Evolutionary conservation across 2,329 filamentous ascomycete genomes (phyloP).

Genomic region (Aspergillus sojae): DNA sequence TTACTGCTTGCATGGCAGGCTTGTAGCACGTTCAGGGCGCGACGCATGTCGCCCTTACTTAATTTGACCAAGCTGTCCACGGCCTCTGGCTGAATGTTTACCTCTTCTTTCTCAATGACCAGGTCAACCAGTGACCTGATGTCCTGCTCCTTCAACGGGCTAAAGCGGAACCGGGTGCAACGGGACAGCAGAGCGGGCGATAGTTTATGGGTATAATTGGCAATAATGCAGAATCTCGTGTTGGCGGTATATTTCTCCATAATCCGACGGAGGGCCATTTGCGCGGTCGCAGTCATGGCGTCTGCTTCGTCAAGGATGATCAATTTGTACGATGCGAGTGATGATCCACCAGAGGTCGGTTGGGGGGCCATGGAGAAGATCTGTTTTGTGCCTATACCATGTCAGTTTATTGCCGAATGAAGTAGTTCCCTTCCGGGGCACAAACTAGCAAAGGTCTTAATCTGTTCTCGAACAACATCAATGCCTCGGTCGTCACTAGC

Average conservation of each 20-base stretch:
- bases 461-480: conserved; percentile 96
- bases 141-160: conserved; percentile 84
- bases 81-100: conserved; percentile 80
- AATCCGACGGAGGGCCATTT: conserved; percentile 94
- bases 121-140: conserved; percentile 84
- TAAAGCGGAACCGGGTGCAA: conserved; percentile 94
- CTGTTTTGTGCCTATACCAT: conserved; percentile 71
- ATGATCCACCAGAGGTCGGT: conserved; percentile 44
- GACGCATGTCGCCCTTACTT: conserved; percentile 94
- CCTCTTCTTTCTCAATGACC: conserved; percentile 82
- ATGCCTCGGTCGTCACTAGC: conserved; percentile 97
- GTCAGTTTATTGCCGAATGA: background rate
- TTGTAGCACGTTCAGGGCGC: conserved; percentile 92
- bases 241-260: conserved; percentile 99
- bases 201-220: conserved; percentile 98
- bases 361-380: conserved; percentile 74
- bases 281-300: conserved; percentile 97
- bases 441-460: conserved; percentile 92
- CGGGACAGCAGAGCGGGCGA: conserved; percentile 88
- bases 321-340: conserved; percentile 81
- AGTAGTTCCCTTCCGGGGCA: conserved; percentile 8
- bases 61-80: conserved; percentile 80
- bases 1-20: conserved; percentile 92
- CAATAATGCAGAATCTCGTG: conserved; percentile 96
- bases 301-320: conserved; percentile 99